These are phyloP conservation scores for Fusarium concolor DNA, from an alignment of 2,329 filamentous ascomycete species.

Conservation along the genomic window DNA sequence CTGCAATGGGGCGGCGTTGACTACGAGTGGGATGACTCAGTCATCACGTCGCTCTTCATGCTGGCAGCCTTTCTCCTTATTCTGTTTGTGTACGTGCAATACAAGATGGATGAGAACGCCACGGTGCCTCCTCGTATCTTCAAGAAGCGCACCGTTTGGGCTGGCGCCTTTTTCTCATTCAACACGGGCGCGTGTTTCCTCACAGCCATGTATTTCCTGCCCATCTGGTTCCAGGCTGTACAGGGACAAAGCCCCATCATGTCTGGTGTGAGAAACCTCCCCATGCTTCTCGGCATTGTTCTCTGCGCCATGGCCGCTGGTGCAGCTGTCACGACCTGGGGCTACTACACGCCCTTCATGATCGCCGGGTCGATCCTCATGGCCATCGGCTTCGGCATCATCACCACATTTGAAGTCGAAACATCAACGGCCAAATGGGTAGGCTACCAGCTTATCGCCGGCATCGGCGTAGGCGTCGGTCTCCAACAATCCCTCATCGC, in stretches of 20 bases:
- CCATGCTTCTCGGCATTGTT: slow-evolving; percentile 54
- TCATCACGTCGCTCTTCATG: slow-evolving; percentile 48
- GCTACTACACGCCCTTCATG: slow-evolving; percentile 61
- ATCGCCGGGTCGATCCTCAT: slow-evolving; percentile 51
- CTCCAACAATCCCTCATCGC: slow-evolving; percentile 61
- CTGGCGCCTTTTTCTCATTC: slow-evolving; percentile 52
- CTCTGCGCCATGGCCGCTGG: slow-evolving; percentile 52
- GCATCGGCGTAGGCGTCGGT: slow-evolving; percentile 54
- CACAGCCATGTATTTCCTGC: slow-evolving; percentile 53
- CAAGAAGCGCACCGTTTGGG: slow-evolving; percentile 54
- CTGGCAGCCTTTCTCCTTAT: slow-evolving; percentile 49
- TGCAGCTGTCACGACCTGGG: slow-evolving; percentile 51
- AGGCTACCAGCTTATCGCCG: slow-evolving; percentile 55
- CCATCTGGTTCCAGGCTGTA: slow-evolving; percentile 61
- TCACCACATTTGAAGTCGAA: slow-evolving; percentile 55
- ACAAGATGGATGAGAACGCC: slow-evolving; percentile 54
- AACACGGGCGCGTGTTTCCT: slow-evolving; percentile 53
- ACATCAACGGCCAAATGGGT: slow-evolving; percentile 56
- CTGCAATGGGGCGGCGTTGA: slow-evolving; percentile 61
- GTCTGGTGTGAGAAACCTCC: slow-evolving; percentile 57
- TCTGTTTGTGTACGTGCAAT: slow-evolving; percentile 54
- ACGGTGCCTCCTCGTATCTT: slow-evolving; percentile 59
- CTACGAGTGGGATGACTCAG: slow-evolving; percentile 47
- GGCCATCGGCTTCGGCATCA: slow-evolving; percentile 55
- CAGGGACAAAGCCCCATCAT: slow-evolving; percentile 54